Conservation (phyloP, 2,329 filamentous ascomycete genomes). For the Exophiala alcalophila region DNA sequence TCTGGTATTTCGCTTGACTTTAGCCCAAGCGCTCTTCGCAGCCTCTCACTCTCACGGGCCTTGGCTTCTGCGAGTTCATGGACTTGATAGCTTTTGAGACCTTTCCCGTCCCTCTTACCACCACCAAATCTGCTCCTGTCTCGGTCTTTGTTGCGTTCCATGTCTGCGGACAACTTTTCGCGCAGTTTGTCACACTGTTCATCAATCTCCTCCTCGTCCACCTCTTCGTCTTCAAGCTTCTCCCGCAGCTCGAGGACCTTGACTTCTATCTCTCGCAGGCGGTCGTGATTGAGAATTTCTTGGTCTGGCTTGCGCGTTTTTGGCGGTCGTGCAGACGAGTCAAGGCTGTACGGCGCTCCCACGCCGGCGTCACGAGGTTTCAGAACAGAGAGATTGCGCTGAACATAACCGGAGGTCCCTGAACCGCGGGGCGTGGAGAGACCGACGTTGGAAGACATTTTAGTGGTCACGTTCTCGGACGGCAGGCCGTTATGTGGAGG, state of each 20-base stretch:
- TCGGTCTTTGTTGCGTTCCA: conserved; percentile 43
- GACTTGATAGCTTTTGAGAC: conserved; percentile 87
- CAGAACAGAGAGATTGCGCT: conserved; percentile 88
- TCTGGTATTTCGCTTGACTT: conserved; percentile 58
- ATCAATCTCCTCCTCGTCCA: conserved; percentile 87
- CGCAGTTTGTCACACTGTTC: conserved; percentile 65
- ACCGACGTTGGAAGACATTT: conserved; percentile 95
- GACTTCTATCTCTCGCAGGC: conserved; percentile 85
- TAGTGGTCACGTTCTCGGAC: too few species aligned
- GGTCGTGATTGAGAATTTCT: conserved; percentile 90
- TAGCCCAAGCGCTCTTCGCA: conserved; percentile 84
- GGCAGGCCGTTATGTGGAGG: too few species aligned
- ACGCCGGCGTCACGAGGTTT: conserved; percentile 70
- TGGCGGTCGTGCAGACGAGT: conserved; percentile 33
- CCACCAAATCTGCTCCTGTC: conserved; percentile 30
- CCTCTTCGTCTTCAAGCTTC: conserved; percentile 77
- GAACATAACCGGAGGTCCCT: conserved; percentile 95
- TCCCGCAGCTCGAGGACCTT: conserved; percentile 90
- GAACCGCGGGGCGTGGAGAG: conserved; percentile 91
- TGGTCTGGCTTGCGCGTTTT: conserved; percentile 80
- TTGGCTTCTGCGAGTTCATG: conserved; percentile 96
- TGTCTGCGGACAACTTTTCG: conserved; percentile 58
- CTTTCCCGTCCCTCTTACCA: conserved; percentile 42
- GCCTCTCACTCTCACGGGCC: conserved; percentile 87
- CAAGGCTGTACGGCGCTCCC: conserved; percentile 63